Conservation (phyloP, 805 yeast species). For the Nakazawaea pomicola region DNA sequence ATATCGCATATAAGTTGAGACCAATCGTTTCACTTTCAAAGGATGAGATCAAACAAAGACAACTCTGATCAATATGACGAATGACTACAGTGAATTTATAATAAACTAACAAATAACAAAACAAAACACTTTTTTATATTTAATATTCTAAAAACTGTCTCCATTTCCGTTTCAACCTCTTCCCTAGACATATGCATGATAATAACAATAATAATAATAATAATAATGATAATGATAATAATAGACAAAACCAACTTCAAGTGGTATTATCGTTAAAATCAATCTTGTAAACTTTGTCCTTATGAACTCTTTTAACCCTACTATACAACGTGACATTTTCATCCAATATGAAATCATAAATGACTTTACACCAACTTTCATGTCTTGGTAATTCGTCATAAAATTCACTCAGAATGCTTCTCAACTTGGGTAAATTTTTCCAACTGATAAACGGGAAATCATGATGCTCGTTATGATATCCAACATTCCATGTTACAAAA, state of each 20-base stretch:
- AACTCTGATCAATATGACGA: no score
- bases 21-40: no score
- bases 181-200: no score
- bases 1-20: no score
- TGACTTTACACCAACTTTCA: slow-evolving; percentile 72
- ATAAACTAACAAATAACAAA: no score
- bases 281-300: slow-evolving; percentile 27
- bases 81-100: no score
- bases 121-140: no score
- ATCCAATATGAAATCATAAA: slow-evolving; percentile 65
- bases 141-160: no score
- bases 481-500: slow-evolving; percentile 83
- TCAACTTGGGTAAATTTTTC: slow-evolving; percentile 66
- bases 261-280: slow-evolving; percentile 27
- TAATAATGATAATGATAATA: not conserved
- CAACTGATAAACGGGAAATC: slow-evolving; percentile 94
- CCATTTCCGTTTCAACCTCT: no score
- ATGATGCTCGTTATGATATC: slow-evolving; percentile 92
- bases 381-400: slow-evolving; percentile 77
- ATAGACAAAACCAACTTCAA: not conserved
- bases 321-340: slow-evolving; percentile 70
- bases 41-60: no score
- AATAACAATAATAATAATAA: no score
- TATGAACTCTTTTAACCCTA: slow-evolving; percentile 63
- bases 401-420: slow-evolving; percentile 69